Evolutionary conservation across 768 basidiomycete genomes (phyloP).

Genomic region (Serendipita indica): DNA sequence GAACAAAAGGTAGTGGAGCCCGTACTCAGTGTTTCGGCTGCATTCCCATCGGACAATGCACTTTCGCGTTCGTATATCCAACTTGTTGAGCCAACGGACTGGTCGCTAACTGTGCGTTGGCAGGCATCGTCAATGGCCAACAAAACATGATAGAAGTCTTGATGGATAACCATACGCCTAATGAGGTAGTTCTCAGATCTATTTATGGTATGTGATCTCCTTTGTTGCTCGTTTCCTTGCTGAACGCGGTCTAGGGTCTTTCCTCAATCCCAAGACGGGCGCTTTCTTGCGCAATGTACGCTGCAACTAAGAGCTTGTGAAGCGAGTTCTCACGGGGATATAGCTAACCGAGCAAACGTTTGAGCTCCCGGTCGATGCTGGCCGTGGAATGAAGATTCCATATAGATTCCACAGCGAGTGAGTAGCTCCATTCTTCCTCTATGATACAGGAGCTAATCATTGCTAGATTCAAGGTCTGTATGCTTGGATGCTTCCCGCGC

Average conservation of each 20-base stretch:
- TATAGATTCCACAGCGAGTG: conserved; percentile 6
- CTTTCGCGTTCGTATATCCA: background rate
- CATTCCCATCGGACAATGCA: background rate
- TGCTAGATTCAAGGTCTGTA: conserved; percentile 1
- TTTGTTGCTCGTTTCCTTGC: background rate
- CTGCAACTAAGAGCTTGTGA: background rate
- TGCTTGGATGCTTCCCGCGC: background rate
- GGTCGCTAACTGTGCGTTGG: background rate
- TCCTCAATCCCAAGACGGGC: conserved; percentile 1
- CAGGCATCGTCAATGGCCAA: conserved; percentile 7
- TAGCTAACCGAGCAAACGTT: background rate
- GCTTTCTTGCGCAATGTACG: conserved; percentile 1
- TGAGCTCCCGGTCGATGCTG: background rate
- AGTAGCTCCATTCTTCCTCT: background rate
- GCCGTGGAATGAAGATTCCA: background rate
- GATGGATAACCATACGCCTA: background rate
- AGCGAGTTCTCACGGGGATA: background rate
- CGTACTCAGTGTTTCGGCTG: background rate
- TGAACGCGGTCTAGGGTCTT: background rate
- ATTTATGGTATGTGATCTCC: background rate
- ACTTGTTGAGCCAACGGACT: background rate
- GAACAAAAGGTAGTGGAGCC: background rate
- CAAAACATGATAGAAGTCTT: background rate
- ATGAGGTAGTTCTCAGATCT: background rate
- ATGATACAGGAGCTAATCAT: background rate